Base-by-base conservation (phyloP, 108 stramenopile species). In the Nitzschia inconspicua region DNA sequence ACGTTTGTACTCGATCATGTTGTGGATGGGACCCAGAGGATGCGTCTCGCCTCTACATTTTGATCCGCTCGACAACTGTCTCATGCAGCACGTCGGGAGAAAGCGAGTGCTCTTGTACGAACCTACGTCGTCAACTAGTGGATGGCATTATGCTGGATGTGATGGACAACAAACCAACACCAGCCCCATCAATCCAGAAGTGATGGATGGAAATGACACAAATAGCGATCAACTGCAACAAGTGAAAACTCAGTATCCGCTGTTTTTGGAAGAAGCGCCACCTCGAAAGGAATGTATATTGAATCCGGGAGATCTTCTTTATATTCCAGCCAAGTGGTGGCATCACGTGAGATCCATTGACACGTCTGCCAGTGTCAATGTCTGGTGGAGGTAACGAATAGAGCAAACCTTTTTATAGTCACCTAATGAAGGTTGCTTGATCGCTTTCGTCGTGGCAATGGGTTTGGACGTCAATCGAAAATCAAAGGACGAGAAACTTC, bases 1-100 rank as follows among this genome's bases (percentile, higher is more conserved):
- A 4, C 70, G 72, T 34, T 47, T 84, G 20, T 91, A 91, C 49
- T 73, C 69, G 35, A 70, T 63, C 25, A 88, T 88, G 86, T 18
- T 82, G 42, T 88, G 90, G 90, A 57, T 91, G 61, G 90, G 90
- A 22, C 90, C 90, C 19, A 48, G 71, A 2, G 60, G 75, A 10
- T 79, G 77, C 26, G 56, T 82, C 1, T 87, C 86, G 32, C 90
- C 90, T 0, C 56, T 91, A 35, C 90, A 91, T 57, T 82, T 60
- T 51, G 90, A 91, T 76, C 86, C 90, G 26, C 68, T 91, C n/a
- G 82, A 87, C 48, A 91, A 91, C 66, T 47, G 82, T 2, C 48
- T 91, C 35, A 73, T 91, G 60, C 90, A 91, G 64, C 44, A 77
- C 25, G 78, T 82, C 19, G 90, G 90, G 0, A 61, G 68, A 36